Evolutionary conservation across 345 rosid species (phyloP), one percentile per base, ranked within the genome.

Genomic region (Arabidopsis arenosa): DNA sequence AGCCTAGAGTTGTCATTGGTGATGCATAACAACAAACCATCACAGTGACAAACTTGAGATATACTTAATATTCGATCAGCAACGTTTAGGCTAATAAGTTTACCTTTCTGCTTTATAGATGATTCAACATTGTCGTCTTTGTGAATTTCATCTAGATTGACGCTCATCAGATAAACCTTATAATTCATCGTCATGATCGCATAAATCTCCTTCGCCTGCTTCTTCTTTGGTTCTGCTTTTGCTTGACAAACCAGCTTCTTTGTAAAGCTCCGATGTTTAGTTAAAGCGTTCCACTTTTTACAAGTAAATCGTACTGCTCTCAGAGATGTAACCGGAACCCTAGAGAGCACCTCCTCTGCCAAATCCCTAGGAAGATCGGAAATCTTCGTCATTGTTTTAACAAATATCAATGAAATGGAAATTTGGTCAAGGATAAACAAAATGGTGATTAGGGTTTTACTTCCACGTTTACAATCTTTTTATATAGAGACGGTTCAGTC

Each of bases 21-120:
- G 62, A 68, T 26, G 63, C 63, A 68, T 54, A 68, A 68, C 52
- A 68, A 37, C 4, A 54, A 40, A 14, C 73, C 73, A 0, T 15
- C 5, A 5, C 52, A 23, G 21, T 63, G 52, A 23, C 2, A 43
- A 9, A 63, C 17, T 18, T 26, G 0, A 41, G 4, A 8, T 23
- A 4, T 2, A 13, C 0, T 0, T 4, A n/a, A n/a, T n/a, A 41
- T 0, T 41, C 0, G 7, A 26, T 43, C 18, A 13, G 13, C 1
- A 63, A 0, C 17, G 3, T 4, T 9, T 63, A 63, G 17, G 52
- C 67, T 23, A 14, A 41, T 7, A 63, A 63, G 52, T 40, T 21
- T 14, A 63, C 37, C 37, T 62, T 23, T 43, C 8, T 7, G 51
- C 35, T 62, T 23, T 13, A 62, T 62, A 26, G 6, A 62, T 41